Base-by-base conservation (phyloP, 441 rosid genomes). In the Bruguiera hainesii region DNA sequence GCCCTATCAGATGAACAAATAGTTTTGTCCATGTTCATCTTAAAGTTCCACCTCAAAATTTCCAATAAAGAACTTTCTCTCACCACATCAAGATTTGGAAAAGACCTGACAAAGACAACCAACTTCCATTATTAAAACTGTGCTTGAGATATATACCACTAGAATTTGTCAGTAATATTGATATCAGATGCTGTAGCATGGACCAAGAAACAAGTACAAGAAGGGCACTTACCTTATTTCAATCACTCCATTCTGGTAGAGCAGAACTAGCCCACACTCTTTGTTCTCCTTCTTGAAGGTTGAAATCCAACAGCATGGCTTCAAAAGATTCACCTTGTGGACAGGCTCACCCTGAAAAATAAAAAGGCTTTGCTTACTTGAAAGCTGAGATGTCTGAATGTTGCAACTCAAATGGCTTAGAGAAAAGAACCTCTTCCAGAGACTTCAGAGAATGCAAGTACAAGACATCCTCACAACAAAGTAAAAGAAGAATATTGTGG, bases 1-100 rank as follows among this genome's bases (percentile, higher is more conserved):
- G 89, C 96, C 20, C 75, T 77, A 68, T 76, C 84, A 70, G 81
- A 83, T 15, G 88, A 78, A 75, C 86, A 80, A 63, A 87, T 71
- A 37, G 81, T 84, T 75, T 81, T 89, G 68, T 87, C 96, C 92
- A 89, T 90, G 78, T 79, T 84, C 60, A 81, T 78, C 83, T 81
- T 93, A 67, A 81, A 88, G 81, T 78, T 86, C 97, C 98, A 93
- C 79, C 94, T 79, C 66, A 93, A 75, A 75, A 89, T 79, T 67
- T 87, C 79, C 78, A 75, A 71, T 74, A 90, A 76, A 74, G 96
- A 84, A 80, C 82, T 81, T 76, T 87, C 89, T 75, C 81, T 82
- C 75, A 85, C 81, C 69, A 83, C 88, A 76, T 82, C 84, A 76
- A 93, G 85, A 79, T 83, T 66, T 52, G 90, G 85, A 61, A 88